Conservation (phyloP, 345 rosid species). For the Hibiscus syriacus region DNA sequence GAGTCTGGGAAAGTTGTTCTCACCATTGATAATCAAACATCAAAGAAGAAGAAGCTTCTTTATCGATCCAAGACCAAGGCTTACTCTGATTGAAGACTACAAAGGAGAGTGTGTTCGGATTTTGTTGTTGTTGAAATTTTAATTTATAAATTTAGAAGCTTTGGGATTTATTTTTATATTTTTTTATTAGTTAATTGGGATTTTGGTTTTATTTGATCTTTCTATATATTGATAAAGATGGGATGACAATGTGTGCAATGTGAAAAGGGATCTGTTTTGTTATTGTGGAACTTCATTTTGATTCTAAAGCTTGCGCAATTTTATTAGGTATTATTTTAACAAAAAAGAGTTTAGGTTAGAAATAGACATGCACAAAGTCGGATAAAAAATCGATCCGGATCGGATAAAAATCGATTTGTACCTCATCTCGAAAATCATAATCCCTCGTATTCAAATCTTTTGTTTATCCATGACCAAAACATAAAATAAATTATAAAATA, state of each 20-base stretch:
- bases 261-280: not conserved
- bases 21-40: slow-evolving; percentile 61
- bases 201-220: no score
- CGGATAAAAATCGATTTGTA: no score
- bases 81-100: slow-evolving; percentile 17
- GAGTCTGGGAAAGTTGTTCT: slow-evolving; percentile 73
- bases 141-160: slow-evolving; percentile 1
- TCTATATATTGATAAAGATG: not conserved
- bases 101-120: not conserved
- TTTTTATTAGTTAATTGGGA: not conserved
- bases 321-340: no score
- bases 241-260: not conserved
- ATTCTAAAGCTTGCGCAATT: not conserved
- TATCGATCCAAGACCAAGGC: slow-evolving; percentile 81
- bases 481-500: no score
- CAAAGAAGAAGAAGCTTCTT: slow-evolving; percentile 85
- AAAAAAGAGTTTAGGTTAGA: no score
- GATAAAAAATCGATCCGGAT: no score
- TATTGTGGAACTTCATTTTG: not conserved
- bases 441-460: no score
- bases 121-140: not conserved
- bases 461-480: no score
- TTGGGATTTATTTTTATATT: not conserved
- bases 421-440: no score
- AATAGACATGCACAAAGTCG: no score